Evolutionary conservation across 23 red algal genomes (phyloP).

Genomic region (Agarophyton chilense): DNA sequence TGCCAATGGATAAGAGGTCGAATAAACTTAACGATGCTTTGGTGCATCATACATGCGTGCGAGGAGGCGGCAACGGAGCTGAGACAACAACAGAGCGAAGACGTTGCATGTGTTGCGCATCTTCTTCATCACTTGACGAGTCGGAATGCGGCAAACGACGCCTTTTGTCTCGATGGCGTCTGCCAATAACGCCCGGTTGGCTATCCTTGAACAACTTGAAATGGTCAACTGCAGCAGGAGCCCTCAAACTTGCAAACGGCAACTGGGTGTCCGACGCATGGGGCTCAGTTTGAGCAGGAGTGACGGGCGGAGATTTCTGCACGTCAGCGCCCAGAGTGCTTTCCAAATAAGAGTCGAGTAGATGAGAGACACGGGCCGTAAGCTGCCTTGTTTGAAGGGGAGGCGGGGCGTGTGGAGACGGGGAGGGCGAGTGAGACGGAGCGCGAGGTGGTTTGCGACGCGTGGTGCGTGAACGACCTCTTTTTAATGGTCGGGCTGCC

Average conservation of each 20-base stretch:
- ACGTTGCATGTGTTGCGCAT: conserved; percentile 23
- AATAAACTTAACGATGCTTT: no score
- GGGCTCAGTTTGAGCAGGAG: background rate
- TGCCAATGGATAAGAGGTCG: no score
- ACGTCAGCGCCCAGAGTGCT: conserved; percentile 32
- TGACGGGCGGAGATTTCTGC: background rate
- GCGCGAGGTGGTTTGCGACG: conserved; percentile 36
- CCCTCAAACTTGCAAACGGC: background rate
- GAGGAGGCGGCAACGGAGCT: conserved; percentile 6
- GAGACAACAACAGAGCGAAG: conserved; percentile 27
- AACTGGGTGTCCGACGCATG: background rate
- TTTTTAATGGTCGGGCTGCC: background rate
- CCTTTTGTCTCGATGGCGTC: conserved; percentile 46
- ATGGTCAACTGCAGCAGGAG: conserved; percentile 5
- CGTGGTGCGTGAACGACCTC: conserved; percentile 36
- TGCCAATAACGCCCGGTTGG: conserved; percentile 36
- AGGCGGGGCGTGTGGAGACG: background rate
- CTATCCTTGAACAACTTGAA: conserved; percentile 41
- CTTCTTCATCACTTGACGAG: conserved; percentile 21
- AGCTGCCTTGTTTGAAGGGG: background rate
- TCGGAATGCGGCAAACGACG: conserved; percentile 25
- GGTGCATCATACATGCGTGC: conserved; percentile 9
- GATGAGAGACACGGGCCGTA: conserved; percentile 18
- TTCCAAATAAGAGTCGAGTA: conserved; percentile 36
- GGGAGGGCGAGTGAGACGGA: conserved; percentile 32